Evolutionary conservation across 495 filamentous ascomycete genomes (phyloP), one percentile per base, ranked within the genome.

Genomic region (Lepidopterella palustris): DNA sequence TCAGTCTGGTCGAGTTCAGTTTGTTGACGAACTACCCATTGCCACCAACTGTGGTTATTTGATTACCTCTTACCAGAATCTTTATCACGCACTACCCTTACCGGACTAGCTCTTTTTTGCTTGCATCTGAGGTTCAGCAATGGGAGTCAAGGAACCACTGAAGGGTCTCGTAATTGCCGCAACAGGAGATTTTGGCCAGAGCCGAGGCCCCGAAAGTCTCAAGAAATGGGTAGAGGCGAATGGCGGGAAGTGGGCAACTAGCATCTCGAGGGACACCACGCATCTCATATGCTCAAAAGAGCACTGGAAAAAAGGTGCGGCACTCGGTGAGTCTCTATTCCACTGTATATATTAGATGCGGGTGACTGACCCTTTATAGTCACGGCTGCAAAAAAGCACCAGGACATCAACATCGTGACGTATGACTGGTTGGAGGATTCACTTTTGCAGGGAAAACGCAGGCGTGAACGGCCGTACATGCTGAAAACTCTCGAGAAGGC

Each of bases 351-450:
- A n/a, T n/a, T 2, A 15, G 24, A 21, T 18, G 3, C 49, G 13
- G 23, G 3, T 32, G 18, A 51, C 26, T 55, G 26, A 45, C 1
- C 2, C 56, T 39, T 32, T 29, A 51, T 13, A 58, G 47, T 51
- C 15, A 25, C 23, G 32, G 48, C 53, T n/a, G 9, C 57, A 70
- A 58, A 65, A 71, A 66, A 81, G 77, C 0, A 72, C 69, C 0
- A 60, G 6, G 70, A 68, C 3, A 66, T 83, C 58, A 73, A 76
- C 4, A 82, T 88, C 26, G 82, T 88, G 15, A 73, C 71, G 8
- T 80, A 74, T 26, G 84, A 87, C 65, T 88, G 84, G 84, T 69
- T 87, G 1, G 77, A 81, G 59, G 82, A 86, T 20, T 78, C 73
- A 0, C 61, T 85, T 0, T 61, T 74, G 20, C 59, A 62, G 0